Conservation (phyloP, 1,284 basidiomycete species). For the Rhodotorula sp. region DNA sequence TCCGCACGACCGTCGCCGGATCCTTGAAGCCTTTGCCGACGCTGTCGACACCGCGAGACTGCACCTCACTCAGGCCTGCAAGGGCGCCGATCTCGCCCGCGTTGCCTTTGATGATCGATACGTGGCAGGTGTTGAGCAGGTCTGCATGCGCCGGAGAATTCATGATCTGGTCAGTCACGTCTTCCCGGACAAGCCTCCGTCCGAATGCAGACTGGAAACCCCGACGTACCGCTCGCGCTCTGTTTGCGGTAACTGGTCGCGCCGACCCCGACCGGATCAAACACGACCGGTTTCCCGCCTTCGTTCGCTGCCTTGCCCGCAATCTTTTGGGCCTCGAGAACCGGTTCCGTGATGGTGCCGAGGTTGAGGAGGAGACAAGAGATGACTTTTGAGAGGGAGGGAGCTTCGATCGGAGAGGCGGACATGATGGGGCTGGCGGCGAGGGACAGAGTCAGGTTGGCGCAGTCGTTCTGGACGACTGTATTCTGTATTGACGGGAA, state of each 20-base stretch:
- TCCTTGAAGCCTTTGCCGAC: constrained; percentile 72
- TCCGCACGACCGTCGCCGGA: constrained; percentile 66
- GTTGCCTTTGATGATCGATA: constrained; percentile 92
- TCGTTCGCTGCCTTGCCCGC: constrained; percentile 73
- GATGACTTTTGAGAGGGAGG: constrained; percentile 67
- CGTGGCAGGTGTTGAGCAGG: constrained; percentile 79
- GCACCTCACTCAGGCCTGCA: constrained; percentile 70
- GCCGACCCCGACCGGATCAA: constrained; percentile 92
- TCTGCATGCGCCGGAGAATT: constrained; percentile 51
- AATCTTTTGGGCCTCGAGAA: constrained; percentile 69
- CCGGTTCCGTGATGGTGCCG: constrained; percentile 70
- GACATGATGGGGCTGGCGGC: constrained; percentile 88
- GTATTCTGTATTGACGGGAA: constrained; percentile 15
- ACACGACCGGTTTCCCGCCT: constrained; percentile 74
- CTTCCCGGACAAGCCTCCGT: too few relatives aligned
- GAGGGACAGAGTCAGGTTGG: constrained; percentile 80
- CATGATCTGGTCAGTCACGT: background rate
- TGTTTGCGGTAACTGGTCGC: constrained; percentile 71
- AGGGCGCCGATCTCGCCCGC: constrained; percentile 81
- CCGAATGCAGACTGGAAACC: background rate
- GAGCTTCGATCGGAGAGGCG: constrained; percentile 74
- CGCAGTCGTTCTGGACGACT: constrained; percentile 44
- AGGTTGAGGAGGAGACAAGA: constrained; percentile 82
- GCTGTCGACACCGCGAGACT: constrained; percentile 84
- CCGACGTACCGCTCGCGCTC: constrained; percentile 52